Evolutionary conservation across 139 green algal genomes (phyloP).

Genomic region (Monoraphidium neglectum): DNA sequence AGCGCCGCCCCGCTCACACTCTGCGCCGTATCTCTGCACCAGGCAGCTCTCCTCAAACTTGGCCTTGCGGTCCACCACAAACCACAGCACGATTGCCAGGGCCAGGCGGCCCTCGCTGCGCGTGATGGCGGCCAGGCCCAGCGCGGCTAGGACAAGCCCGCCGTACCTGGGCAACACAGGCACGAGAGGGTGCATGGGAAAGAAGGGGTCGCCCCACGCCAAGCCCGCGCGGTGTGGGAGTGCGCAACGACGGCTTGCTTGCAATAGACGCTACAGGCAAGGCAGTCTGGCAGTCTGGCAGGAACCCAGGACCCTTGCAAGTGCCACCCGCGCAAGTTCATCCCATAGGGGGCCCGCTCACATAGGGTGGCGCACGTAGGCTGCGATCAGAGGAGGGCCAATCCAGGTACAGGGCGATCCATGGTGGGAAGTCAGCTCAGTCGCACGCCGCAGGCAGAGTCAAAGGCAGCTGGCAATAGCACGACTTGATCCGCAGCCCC

Average conservation of each 20-base stretch:
- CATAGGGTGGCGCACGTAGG: constrained; percentile 50
- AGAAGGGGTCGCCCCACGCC: background rate
- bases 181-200: background rate
- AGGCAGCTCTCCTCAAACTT: constrained; percentile 40
- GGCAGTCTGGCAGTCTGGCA: background rate
- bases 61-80: constrained; percentile 52
- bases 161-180: too few species aligned
- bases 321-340: too few species aligned
- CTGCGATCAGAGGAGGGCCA: constrained; percentile 5
- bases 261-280: background rate
- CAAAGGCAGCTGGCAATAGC: too few species aligned
- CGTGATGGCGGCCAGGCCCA: constrained; percentile 37
- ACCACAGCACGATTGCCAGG: constrained; percentile 36
- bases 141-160: constrained; percentile 43
- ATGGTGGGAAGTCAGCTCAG: too few species aligned
- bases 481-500: too few species aligned
- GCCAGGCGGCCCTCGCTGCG: constrained; percentile 49
- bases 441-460: too few species aligned
- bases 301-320: too few species aligned
- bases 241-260: background rate
- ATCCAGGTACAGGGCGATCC: too few species aligned
- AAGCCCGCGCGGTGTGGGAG: background rate
- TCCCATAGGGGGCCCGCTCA: too few species aligned
- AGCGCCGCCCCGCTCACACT: too few species aligned
- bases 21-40: constrained; percentile 29